Conservation (phyloP, 2,329 filamentous ascomycete species). For the Blastomyces parvus region DNA sequence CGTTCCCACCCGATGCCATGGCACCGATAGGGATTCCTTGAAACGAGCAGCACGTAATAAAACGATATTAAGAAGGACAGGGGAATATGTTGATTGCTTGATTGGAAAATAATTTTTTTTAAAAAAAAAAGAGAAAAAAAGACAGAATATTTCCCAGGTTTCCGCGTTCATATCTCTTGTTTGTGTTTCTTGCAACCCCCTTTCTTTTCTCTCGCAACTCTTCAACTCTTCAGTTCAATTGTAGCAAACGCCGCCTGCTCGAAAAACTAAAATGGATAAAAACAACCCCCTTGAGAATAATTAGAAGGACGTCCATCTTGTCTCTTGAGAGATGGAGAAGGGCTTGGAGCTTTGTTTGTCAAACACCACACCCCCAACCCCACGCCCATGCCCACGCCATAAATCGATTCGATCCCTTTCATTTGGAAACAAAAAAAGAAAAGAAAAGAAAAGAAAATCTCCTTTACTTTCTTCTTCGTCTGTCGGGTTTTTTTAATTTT, state of each 20-base stretch:
- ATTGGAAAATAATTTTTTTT: background rate
- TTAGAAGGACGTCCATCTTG: background rate
- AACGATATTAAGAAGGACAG: background rate
- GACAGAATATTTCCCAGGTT: background rate
- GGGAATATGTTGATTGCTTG: background rate
- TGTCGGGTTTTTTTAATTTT: background rate
- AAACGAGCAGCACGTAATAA: background rate
- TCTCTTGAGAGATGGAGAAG: background rate
- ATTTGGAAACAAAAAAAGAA: background rate
- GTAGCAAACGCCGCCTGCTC: background rate
- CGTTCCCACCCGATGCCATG: background rate
- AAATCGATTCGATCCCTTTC: constrained; percentile 24
- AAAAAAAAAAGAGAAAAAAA: background rate
- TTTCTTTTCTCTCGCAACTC: background rate
- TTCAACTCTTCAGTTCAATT: background rate
- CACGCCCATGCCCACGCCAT: constrained; percentile 22
- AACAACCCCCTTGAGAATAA: background rate
- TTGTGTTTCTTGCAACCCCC: background rate
- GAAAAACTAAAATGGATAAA: background rate
- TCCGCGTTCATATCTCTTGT: background rate
- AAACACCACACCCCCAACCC: background rate
- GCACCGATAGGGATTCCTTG: background rate
- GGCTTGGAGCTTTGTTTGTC: background rate
- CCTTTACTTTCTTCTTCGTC: background rate
- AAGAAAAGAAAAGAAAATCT: background rate